Evolutionary conservation across 75 land plant species (phyloP), one percentile per base, ranked within the genome.

Genomic region (Pinus tabuliformis): DNA sequence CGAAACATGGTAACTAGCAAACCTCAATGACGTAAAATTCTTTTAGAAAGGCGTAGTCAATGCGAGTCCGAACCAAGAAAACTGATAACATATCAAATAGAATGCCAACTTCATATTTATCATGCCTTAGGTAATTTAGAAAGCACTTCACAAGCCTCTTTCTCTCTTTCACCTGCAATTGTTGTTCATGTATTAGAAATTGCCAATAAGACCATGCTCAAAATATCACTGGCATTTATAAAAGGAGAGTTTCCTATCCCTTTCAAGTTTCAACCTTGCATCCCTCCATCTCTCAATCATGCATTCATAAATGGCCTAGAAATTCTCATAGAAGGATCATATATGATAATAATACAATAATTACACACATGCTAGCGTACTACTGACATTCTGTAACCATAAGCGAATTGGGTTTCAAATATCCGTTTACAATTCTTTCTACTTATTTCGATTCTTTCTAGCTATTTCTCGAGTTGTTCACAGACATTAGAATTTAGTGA

Each of bases 1-100:
- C 24, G 52, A 76, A 28, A 21, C 13, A 22, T 21, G 3, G 68
- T 82, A 76, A 78, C 28, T n/a, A 74, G 16, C 54, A 49, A 80
- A 97, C 99, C 99, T 97, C 99, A 76, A 97, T 90, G 62, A 97
- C 88, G 78, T 86, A 97, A 76, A 93, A 97, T 83, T 95, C 98
- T 76, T 93, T 97, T 79, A 97, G 58, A 65, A 97, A 97, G 6
- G 95, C 95, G 73, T 93, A 97, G 81, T 97, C 99, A 77, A 97
- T 89, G 22, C 98, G 96, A 14, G 88, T 89, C 37, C 88, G 94
- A 73, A 84, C 81, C 78, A 97, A 81, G 78, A 97, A 97, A 56
- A 97, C 93, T 71, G 99, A 95, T 16, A 97, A 87, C 84, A 97
- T 85, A 77, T 97, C 99, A 82, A 97, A 97, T 5, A 97, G 85